Evolutionary conservation across 257 asterid species (phyloP).

Genomic region (Cinchona pubescens): DNA sequence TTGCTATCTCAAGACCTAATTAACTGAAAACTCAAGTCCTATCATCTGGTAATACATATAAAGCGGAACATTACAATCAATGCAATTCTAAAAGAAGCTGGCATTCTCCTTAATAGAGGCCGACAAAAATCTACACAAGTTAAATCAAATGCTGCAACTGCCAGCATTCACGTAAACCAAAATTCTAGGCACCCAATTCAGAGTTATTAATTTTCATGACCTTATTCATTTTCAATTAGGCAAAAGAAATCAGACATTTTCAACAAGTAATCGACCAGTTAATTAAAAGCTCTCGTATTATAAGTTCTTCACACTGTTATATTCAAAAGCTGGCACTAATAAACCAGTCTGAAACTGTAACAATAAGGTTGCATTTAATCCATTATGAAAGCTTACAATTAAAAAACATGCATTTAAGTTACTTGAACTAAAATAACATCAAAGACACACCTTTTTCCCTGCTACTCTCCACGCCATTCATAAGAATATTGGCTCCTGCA

Average conservation of each 20-base stretch:
- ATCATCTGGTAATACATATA: neutral
- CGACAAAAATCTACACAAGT: neutral
- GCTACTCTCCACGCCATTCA: slow-evolving; percentile 78
- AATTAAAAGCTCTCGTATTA: neutral
- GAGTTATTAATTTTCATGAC: neutral
- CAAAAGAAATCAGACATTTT: neutral
- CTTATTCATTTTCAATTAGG: neutral
- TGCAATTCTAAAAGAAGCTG: neutral
- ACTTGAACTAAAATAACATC: neutral
- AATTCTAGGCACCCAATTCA: neutral
- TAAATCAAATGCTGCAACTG: neutral
- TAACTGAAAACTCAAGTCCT: slow-evolving; percentile 5
- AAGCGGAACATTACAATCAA: slow-evolving; percentile 1
- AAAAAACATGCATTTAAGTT: neutral
- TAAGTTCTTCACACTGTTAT: neutral
- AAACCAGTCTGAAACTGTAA: neutral
- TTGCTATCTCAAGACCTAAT: neutral
- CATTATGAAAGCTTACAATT: neutral
- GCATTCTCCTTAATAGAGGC: neutral
- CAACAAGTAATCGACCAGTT: neutral
- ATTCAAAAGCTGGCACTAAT: neutral
- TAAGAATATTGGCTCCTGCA: slow-evolving; percentile 23
- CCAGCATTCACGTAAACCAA: neutral
- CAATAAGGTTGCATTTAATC: neutral
- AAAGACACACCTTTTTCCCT: slow-evolving; percentile 52